Conservation (phyloP, 441 rosid genomes). For the Syzygium malaccense region DNA sequence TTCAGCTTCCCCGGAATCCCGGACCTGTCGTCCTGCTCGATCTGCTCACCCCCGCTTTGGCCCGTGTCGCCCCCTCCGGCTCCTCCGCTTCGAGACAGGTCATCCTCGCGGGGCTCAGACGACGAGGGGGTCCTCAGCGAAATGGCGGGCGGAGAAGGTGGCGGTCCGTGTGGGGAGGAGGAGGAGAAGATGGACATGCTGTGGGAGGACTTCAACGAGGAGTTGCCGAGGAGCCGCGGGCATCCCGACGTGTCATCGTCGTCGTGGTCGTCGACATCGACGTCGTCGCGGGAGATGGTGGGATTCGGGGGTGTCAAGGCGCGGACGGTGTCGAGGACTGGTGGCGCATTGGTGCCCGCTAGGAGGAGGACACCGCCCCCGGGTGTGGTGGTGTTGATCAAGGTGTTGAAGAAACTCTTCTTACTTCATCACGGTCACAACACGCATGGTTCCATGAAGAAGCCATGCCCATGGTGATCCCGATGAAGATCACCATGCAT, state of each 20-base stretch:
- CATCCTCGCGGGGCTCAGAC: neutral
- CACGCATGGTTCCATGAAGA: neutral
- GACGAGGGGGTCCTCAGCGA: neutral
- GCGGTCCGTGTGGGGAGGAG: neutral
- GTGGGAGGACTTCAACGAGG: slow-evolving; percentile 88
- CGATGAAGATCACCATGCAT: neutral
- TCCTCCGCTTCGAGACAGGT: neutral
- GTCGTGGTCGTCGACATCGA: neutral
- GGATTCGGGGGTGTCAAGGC: slow-evolving; percentile 23
- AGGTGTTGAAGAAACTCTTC: slow-evolving; percentile 51
- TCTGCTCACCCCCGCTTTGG: slow-evolving; percentile 79
- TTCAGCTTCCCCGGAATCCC: slow-evolving; percentile 58
- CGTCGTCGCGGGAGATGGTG: neutral
- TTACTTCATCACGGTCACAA: slow-evolving; percentile 24
- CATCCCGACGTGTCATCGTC: neutral
- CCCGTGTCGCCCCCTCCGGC: slow-evolving; percentile 29
- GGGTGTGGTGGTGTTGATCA: slow-evolving; percentile 37
- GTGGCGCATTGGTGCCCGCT: neutral
- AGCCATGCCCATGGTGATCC: neutral
- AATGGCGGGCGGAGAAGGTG: neutral
- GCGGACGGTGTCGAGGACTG: slow-evolving; percentile 20
- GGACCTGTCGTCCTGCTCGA: slow-evolving; percentile 1
- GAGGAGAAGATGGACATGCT: slow-evolving; percentile 74
- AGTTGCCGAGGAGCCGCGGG: slow-evolving; percentile 15
- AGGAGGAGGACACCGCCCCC: slow-evolving; percentile 2